Conservation (phyloP, 805 yeast species). For the Scheffersomyces ergatensis region DNA sequence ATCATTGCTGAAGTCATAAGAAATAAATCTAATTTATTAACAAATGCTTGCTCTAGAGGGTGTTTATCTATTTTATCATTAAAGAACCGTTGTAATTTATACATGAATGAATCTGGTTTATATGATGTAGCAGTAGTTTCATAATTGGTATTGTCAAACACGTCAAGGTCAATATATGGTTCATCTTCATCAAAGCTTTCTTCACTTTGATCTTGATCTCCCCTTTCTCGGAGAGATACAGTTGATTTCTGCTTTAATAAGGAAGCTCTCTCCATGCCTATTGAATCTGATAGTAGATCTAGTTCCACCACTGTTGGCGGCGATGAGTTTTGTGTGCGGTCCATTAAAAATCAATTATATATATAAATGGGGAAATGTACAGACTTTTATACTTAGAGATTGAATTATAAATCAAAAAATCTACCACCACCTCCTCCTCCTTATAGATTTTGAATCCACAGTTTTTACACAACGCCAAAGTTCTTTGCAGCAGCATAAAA, state of each 20-base stretch:
- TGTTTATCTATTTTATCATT: slow-evolving; percentile 29
- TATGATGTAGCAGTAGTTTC: neutral
- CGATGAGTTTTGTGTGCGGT: too few species aligned
- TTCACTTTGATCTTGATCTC: neutral
- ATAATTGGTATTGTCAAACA: neutral
- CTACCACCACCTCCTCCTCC: too few species aligned
- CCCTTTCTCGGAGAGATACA: neutral
- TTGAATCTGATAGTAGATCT: too few species aligned
- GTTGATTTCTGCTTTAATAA: neutral
- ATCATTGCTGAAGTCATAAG: slow-evolving; percentile 53
- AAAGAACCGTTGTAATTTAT: neutral
- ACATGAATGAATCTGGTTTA: neutral
- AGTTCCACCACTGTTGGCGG: too few species aligned
- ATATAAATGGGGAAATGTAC: too few species aligned
- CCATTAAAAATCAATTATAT: too few species aligned
- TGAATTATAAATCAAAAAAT: too few species aligned
- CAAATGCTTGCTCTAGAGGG: slow-evolving; percentile 26
- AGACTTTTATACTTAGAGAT: too few species aligned
- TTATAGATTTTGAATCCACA: too few species aligned
- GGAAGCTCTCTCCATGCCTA: neutral
- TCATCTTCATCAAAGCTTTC: neutral
- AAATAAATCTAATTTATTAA: slow-evolving; percentile 37
- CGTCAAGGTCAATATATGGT: neutral
- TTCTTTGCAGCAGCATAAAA: too few species aligned
- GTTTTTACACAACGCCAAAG: too few species aligned